phyloP scores from a whole-genome alignment of 306 rosid species.

The Dicorynia guianensis region DNA sequence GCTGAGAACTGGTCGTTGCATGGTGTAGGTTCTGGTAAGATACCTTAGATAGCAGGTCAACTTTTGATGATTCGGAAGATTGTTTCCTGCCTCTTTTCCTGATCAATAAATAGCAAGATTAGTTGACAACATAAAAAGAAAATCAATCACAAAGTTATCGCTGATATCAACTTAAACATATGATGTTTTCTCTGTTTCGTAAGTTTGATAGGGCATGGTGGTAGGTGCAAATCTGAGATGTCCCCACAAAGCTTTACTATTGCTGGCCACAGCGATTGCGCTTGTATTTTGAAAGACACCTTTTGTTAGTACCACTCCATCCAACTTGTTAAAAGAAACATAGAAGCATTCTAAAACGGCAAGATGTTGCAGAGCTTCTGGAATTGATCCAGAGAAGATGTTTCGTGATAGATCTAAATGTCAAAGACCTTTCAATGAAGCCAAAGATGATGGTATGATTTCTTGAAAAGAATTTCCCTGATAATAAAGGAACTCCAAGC shows the following conservation, averaged over 20 bases:
- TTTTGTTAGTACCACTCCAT: background rate
- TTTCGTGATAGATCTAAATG: conserved; percentile 18
- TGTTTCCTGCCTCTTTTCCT: background rate
- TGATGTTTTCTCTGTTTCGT: background rate
- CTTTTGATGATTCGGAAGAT: background rate
- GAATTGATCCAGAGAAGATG: background rate
- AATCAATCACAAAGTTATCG: background rate
- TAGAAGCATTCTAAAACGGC: background rate
- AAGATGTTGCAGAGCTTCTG: background rate
- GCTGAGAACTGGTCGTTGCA: no score
- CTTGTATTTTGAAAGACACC: background rate
- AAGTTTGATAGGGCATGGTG: background rate
- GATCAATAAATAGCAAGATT: background rate
- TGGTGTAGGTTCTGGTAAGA: conserved; percentile 31
- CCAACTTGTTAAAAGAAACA: background rate
- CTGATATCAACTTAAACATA: background rate
- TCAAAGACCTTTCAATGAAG: background rate
- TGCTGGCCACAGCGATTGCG: background rate
- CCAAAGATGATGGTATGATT: background rate
- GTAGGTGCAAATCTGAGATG: background rate
- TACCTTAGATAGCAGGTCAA: background rate
- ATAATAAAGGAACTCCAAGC: background rate
- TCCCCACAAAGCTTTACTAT: conserved; percentile 13
- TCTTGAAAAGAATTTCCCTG: background rate
- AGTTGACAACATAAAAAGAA: background rate